phyloP scores from a whole-genome alignment of 257 asterid species.

The Handroanthus guayacan region DNA sequence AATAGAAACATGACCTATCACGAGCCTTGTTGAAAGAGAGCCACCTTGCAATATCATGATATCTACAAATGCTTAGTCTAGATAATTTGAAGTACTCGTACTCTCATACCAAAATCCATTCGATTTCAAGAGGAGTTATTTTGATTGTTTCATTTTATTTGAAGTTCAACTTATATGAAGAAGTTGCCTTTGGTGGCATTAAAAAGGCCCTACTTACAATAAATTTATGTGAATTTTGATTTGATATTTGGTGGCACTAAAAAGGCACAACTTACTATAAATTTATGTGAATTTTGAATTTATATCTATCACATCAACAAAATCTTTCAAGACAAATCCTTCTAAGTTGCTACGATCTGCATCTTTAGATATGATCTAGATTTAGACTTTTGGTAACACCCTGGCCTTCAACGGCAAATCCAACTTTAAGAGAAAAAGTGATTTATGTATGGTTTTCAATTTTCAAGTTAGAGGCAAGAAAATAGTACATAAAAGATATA shows the following conservation, averaged over 20 bases:
- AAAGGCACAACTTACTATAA: background rate
- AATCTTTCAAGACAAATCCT: background rate
- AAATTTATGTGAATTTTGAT: background rate
- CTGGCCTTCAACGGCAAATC: background rate
- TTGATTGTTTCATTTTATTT: no score
- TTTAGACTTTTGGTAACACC: no score
- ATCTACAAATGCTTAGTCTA: no score
- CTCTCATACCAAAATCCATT: no score
- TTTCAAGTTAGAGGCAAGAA: slow-evolving; percentile 3
- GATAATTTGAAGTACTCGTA: no score
- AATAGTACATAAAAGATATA: background rate
- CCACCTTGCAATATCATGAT: no score
- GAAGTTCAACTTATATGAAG: no score
- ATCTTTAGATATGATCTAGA: background rate
- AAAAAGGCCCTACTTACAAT: background rate
- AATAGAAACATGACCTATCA: no score
- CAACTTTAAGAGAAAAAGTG: background rate
- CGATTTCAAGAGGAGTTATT: no score
- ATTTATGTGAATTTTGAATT: background rate
- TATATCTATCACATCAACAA: background rate
- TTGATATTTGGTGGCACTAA: no score
- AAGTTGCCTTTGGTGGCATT: background rate
- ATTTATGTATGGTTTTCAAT: background rate
- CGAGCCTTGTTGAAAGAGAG: no score
- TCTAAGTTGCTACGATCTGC: background rate